Evolutionary conservation across 768 basidiomycete species (phyloP).

Genomic region (Kondoa malvinella): DNA sequence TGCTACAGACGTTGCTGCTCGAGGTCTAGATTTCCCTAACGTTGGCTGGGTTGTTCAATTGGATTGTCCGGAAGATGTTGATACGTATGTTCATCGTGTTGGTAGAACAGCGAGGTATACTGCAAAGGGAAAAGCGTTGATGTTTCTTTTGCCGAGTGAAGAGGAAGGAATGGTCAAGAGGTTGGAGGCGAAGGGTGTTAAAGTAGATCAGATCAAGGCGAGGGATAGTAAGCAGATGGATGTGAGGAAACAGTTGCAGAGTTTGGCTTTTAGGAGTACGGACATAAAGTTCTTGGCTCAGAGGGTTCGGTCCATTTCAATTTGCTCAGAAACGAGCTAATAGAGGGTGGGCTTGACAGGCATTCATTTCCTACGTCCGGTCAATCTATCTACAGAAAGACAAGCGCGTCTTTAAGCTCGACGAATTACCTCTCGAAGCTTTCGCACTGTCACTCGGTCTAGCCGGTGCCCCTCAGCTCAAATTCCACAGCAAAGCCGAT

Average conservation of each 20-base stretch:
- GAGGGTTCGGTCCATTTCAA: slow-evolving; percentile 41
- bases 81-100: slow-evolving; percentile 93
- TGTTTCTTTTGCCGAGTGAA: slow-evolving; percentile 75
- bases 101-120: slow-evolving; percentile 89
- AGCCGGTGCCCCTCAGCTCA: slow-evolving; percentile 89
- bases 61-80: slow-evolving; percentile 90
- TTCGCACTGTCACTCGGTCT: slow-evolving; percentile 82
- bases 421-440: slow-evolving; percentile 59
- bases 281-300: slow-evolving; percentile 96
- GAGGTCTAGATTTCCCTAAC: slow-evolving; percentile 87
- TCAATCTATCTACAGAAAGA: slow-evolving; percentile 85
- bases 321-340: not conserved
- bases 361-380: slow-evolving; percentile 87
- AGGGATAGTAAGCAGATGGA: slow-evolving; percentile 62
- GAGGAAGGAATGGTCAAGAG: slow-evolving; percentile 71
- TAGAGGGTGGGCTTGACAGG: slow-evolving; percentile 37
- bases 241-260: slow-evolving; percentile 72
- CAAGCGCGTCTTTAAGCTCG: slow-evolving; percentile 76
- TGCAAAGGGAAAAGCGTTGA: slow-evolving; percentile 64
- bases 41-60: slow-evolving; percentile 94
- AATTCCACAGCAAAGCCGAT: slow-evolving; percentile 50
- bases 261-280: slow-evolving; percentile 79
- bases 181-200: slow-evolving; percentile 54
- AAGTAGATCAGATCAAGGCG: slow-evolving; percentile 60
- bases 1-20: slow-evolving; percentile 89